Evolutionary conservation across 2,329 filamentous ascomycete genomes (phyloP).

Genomic region (Cladosporium phlei): DNA sequence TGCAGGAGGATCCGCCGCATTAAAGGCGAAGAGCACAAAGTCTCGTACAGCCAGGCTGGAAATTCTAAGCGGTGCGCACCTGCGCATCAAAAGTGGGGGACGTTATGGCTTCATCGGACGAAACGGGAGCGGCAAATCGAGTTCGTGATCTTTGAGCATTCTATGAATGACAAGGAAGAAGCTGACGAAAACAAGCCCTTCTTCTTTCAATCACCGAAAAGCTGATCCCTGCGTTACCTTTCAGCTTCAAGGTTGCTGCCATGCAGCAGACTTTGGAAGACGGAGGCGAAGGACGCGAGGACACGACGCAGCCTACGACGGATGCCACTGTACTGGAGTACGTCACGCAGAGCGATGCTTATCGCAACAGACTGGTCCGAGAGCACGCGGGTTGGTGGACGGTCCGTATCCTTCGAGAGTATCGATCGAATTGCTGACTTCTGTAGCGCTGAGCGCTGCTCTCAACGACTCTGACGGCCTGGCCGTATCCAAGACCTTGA

Average conservation of each 20-base stretch:
- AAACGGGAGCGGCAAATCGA: constrained; percentile 81
- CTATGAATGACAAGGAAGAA: not conserved
- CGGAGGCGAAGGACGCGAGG: constrained; percentile 7
- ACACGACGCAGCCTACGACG: constrained; percentile 4
- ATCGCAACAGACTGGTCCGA: constrained; percentile 18
- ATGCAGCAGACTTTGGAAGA: constrained; percentile 11
- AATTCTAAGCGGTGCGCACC: constrained; percentile 63
- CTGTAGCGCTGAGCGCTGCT: not conserved
- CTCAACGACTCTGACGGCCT: constrained; percentile 4
- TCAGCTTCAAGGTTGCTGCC: constrained; percentile 10
- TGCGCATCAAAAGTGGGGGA: constrained; percentile 67
- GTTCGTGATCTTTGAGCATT: constrained; percentile 29
- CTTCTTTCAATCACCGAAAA: constrained; percentile 11
- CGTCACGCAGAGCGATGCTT: constrained; percentile 21
- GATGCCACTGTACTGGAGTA: constrained; percentile 23
- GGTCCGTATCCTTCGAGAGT: constrained; percentile 17
- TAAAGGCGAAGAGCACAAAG: constrained; percentile 49
- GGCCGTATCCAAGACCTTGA: not conserved
- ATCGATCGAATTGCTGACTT: constrained; percentile 15
- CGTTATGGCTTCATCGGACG: constrained; percentile 75
- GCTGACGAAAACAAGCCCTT: constrained; percentile 61
- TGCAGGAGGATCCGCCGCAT: constrained; percentile 27
- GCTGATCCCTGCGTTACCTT: constrained; percentile 14
- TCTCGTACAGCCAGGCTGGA: constrained; percentile 46
- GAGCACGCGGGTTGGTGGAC: constrained; percentile 17